Evolutionary conservation across 192 early-diverging fungal genomes (phyloP).

Genomic region (Coemansia sp.): DNA sequence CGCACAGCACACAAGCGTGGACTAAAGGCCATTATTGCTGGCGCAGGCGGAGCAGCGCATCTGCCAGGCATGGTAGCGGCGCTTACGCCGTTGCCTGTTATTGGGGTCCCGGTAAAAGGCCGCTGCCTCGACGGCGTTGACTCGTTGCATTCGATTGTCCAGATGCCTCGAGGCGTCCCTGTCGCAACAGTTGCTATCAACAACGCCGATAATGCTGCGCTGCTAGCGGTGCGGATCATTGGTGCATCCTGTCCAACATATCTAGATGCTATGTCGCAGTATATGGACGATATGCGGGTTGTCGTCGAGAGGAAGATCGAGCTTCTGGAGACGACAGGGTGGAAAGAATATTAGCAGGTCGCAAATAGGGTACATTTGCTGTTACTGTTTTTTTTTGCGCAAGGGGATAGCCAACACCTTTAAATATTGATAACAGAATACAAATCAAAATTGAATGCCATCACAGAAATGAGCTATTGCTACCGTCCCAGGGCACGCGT

Average conservation of each 20-base stretch:
- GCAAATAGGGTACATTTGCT: not conserved
- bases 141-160: slow-evolving; percentile 96
- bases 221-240: slow-evolving; percentile 90
- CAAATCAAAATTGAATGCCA: too few relatives aligned
- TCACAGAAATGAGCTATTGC: not conserved
- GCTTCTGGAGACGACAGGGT: slow-evolving; percentile 73
- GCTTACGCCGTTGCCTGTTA: slow-evolving; percentile 94
- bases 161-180: slow-evolving; percentile 99
- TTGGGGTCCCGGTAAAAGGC: slow-evolving; percentile 95
- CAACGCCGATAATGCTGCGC: slow-evolving; percentile 94
- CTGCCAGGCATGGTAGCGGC: slow-evolving; percentile 99
- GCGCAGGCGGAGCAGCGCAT: slow-evolving; percentile 97
- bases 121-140: slow-evolving; percentile 93
- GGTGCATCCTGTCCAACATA: slow-evolving; percentile 76
- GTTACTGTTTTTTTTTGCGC: not conserved
- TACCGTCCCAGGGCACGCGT: not conserved
- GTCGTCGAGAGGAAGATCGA: slow-evolving; percentile 89
- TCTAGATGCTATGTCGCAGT: slow-evolving; percentile 74
- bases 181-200: slow-evolving; percentile 99
- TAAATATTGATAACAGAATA: not conserved
- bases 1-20: slow-evolving; percentile 83
- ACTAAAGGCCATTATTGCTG: slow-evolving; percentile 96
- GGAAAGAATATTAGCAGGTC: slow-evolving; percentile 67
- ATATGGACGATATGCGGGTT: slow-evolving; percentile 77
- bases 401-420: too few relatives aligned